A percentile compares a stretch with the other conserved stretches of the same genome.
These are phyloP conservation scores for Dipteronia sinensis DNA, from an alignment of 345 rosid genomes.

Conservation along the genomic window DNA sequence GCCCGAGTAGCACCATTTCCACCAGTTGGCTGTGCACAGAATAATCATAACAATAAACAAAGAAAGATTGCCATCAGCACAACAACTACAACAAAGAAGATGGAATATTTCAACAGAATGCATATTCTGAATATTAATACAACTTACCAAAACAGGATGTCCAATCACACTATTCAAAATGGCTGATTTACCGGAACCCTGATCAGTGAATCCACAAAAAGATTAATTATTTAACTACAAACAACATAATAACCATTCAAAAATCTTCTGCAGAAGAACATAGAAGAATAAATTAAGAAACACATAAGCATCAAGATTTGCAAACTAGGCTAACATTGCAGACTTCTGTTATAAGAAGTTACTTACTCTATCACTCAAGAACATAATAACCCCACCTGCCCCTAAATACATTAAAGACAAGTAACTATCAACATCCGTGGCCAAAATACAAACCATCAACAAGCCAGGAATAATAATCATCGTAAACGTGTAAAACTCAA, in stretches of 20 bases:
- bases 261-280: not conserved
- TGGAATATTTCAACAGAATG: slow-evolving; percentile 11
- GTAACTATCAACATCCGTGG: not conserved
- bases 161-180: slow-evolving; percentile 91
- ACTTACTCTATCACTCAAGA: not conserved
- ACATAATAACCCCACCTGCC: not conserved
- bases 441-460: not conserved
- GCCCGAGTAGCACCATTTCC: slow-evolving; percentile 99
- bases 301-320: not conserved
- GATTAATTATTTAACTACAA: not conserved
- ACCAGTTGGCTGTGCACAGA: slow-evolving; percentile 80
- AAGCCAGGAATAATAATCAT: not conserved
- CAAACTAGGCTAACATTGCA: not conserved
- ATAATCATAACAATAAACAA: slow-evolving; percentile 1
- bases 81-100: slow-evolving; percentile 13
- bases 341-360: not conserved
- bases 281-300: not conserved
- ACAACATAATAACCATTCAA: slow-evolving; percentile 11
- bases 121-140: slow-evolving; percentile 12
- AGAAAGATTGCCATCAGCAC: not conserved
- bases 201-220: slow-evolving; percentile 25
- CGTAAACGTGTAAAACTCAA: not conserved
- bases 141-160: slow-evolving; percentile 90
- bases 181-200: slow-evolving; percentile 99
- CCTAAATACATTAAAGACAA: not conserved